A percentile compares a stretch with the other conserved stretches of the same genome.
These are phyloP conservation scores for Coprinopsis sp. DNA, from an alignment of 768 basidiomycete species.

Conservation along the genomic window DNA sequence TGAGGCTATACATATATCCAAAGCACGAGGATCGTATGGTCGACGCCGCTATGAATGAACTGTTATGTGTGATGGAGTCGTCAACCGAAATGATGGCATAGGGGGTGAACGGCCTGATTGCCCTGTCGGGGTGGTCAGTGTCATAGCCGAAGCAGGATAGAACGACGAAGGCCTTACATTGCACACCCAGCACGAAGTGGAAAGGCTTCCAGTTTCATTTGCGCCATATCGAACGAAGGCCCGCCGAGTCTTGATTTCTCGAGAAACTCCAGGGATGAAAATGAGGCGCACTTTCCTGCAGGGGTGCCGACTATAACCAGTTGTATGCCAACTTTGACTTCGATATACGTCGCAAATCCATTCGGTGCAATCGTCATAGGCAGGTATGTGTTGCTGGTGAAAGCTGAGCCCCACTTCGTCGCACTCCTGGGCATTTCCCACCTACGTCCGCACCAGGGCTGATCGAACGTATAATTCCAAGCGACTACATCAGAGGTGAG, in stretches of 20 bases:
- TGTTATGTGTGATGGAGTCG: not conserved
- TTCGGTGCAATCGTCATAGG: not conserved
- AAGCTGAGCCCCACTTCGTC: not conserved
- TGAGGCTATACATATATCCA: not conserved
- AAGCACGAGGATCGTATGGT: not conserved
- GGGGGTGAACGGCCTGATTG: not conserved
- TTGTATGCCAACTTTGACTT: not conserved
- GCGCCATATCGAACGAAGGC: not conserved
- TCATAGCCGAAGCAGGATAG: not conserved
- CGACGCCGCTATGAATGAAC: not conserved
- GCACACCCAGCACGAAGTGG: not conserved
- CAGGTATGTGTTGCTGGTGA: not conserved
- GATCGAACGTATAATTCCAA: not conserved
- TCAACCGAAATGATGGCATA: not conserved
- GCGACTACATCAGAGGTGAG: not conserved
- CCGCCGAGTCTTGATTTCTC: not conserved
- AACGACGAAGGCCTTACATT: not conserved
- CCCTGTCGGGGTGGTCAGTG: not conserved
- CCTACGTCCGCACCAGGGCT: not conserved
- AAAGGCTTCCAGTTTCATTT: not conserved
- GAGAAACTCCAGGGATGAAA: not conserved
- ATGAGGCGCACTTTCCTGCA: not conserved
- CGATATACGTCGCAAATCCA: not conserved
- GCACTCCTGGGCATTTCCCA: constrained; percentile 2
- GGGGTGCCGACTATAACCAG: not conserved